Percentiles rank a stretch among this genome's conserved stretches.
Conservation (phyloP, 441 rosid species). For the Manihot esculenta region DNA sequence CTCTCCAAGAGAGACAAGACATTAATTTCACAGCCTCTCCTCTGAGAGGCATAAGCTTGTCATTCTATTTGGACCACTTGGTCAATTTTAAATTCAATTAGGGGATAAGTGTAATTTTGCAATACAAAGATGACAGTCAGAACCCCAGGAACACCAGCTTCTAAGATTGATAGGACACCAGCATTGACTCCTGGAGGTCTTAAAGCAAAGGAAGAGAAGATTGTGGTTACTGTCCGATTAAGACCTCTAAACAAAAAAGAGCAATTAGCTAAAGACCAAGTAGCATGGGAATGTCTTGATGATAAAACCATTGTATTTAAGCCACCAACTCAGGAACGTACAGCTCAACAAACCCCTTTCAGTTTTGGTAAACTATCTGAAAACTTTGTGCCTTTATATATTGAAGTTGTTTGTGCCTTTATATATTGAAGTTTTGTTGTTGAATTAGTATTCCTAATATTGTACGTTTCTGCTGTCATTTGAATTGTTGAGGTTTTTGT, state of each 20-base stretch:
- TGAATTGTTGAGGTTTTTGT: background rate
- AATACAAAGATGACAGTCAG: slow-evolving; percentile 44
- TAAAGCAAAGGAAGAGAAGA: slow-evolving; percentile 86
- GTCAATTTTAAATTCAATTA: slow-evolving; percentile 8
- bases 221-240: slow-evolving; percentile 89
- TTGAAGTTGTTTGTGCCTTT: background rate
- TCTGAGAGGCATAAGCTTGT: slow-evolving; percentile 18
- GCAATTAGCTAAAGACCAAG: slow-evolving; percentile 77
- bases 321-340: slow-evolving; percentile 76
- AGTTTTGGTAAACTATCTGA: slow-evolving; percentile 61
- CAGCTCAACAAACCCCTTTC: slow-evolving; percentile 72
- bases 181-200: slow-evolving; percentile 80
- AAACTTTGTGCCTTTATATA: background rate
- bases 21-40: slow-evolving; percentile 13
- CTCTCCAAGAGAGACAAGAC: slow-evolving; percentile 1
- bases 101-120: slow-evolving; percentile 1
- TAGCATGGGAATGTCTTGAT: slow-evolving; percentile 92
- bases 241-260: slow-evolving; percentile 93
- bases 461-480: background rate
- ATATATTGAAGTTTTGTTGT: background rate
- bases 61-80: background rate
- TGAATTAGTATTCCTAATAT: background rate
- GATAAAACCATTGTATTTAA: slow-evolving; percentile 71
- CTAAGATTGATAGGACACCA: slow-evolving; percentile 66
- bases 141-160: slow-evolving; percentile 87